These are phyloP conservation scores for Jamesozyma spencerorum DNA, from an alignment of 805 yeast species.

Conservation along the genomic window DNA sequence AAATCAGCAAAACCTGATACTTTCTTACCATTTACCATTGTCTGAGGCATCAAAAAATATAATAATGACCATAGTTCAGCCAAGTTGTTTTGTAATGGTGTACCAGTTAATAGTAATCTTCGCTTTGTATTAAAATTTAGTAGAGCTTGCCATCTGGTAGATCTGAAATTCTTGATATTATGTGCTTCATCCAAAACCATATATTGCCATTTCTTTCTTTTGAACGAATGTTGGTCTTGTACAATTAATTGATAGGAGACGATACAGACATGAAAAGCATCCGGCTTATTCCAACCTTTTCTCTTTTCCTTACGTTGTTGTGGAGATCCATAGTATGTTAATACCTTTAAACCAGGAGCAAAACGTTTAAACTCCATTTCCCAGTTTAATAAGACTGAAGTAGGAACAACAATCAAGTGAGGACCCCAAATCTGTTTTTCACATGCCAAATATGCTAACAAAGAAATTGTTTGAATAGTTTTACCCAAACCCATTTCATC, in stretches of 20 bases:
- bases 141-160: constrained; percentile 94
- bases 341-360: constrained; percentile 94
- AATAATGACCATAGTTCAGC: constrained; percentile 94
- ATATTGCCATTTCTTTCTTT: constrained; percentile 88
- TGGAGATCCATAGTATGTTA: constrained; percentile 94
- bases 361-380: constrained; percentile 98
- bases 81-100: constrained; percentile 90
- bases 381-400: constrained; percentile 96
- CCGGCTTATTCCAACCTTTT: constrained; percentile 95
- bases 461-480: constrained; percentile 89
- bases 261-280: constrained; percentile 92
- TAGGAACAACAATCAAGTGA: constrained; percentile 91
- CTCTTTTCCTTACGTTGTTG: constrained; percentile 93
- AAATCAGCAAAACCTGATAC: constrained; percentile 87
- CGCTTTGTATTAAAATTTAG: constrained; percentile 88
- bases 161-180: constrained; percentile 90
- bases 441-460: constrained; percentile 81
- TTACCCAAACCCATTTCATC: constrained; percentile 99
- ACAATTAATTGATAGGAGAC: constrained; percentile 96
- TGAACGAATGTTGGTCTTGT: constrained; percentile 90
- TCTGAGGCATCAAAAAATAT: constrained; percentile 90
- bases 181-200: constrained; percentile 98
- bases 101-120: constrained; percentile 84
- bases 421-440: constrained; percentile 97
- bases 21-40: constrained; percentile 40